Base-by-base conservation (phyloP, 345 rosid genomes). In the Melaleuca quinquenervia region DNA sequence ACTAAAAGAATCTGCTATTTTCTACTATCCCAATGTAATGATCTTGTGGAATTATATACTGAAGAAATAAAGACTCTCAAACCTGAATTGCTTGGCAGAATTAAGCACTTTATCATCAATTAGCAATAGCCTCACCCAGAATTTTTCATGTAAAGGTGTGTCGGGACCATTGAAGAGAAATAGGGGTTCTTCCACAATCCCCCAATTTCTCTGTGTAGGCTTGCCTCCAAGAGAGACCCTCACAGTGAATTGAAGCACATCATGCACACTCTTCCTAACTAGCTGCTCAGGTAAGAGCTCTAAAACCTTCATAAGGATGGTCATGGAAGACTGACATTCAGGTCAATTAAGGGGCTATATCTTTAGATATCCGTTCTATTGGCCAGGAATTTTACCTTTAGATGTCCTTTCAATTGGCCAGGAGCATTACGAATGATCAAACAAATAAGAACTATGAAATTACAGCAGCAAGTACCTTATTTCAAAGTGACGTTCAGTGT, bases 301-400 rank as follows among this genome's bases (percentile, higher is more conserved):
- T 95, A 84, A 95, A 96, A 85, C 99, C 99, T 92, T 93, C 94
- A 89, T 92, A 95, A 41, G 94, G 90, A 62, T 94, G 94, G 87
- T 84, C 90, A 64, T 91, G 93, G 1, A 97, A 93, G 85, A 82
- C 21, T 74, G 93, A 87, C 29, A 94, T 93, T n/a, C 99, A 98
- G 0, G 94, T 91, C 87, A 97, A 89, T 52, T 94, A 90, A 11
- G 99, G 99, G 49, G 98, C 90, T 87, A 90, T 93, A 85, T 95
- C 98, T 85, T 92, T 94, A 3, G 96, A 96, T 82, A 95, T 94
- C 84, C 94, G 84, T 83, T 95, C 98, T 6, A 95, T 95, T 5
- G 98, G 92, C 98, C 98, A 97, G 50, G 90, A 83, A 89, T 98
- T 41, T 4, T 41, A 41, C 4, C 4, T 41, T 41, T 41, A 41